A percentile compares a stretch with the other conserved stretches of the same genome.
Conservation (phyloP, 2,329 filamentous ascomycete species). For the Ophiognomonia clavigignenti-juglandacearum region DNA sequence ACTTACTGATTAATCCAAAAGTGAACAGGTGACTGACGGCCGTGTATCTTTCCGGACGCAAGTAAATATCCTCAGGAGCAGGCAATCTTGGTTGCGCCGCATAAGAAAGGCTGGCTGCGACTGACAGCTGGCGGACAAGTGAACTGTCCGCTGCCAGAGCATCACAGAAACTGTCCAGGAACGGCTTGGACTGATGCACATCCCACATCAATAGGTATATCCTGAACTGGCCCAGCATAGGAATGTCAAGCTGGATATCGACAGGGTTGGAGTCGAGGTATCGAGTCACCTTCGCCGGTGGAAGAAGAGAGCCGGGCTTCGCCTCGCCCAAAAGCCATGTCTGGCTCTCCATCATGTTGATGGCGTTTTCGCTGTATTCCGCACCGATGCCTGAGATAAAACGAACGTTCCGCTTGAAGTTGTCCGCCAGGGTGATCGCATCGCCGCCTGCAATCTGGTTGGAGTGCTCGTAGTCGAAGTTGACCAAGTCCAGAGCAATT, state of each 20-base stretch:
- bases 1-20: slow-evolving; percentile 61
- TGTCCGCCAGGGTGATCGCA: slow-evolving; percentile 52
- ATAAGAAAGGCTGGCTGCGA: slow-evolving; percentile 58
- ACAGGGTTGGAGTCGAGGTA: slow-evolving; percentile 76
- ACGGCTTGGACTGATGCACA: slow-evolving; percentile 48
- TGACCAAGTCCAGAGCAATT: slow-evolving; percentile 38
- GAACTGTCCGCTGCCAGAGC: slow-evolving; percentile 46
- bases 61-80: slow-evolving; percentile 60
- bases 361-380: slow-evolving; percentile 46
- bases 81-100: slow-evolving; percentile 50
- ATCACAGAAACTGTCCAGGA: slow-evolving; percentile 56
- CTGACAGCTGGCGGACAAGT: slow-evolving; percentile 55
- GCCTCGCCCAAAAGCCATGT: slow-evolving; percentile 42
- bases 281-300: slow-evolving; percentile 66
- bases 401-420: slow-evolving; percentile 61
- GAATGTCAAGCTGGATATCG: slow-evolving; percentile 73
- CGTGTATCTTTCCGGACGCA: slow-evolving; percentile 64
- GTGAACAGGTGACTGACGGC: slow-evolving; percentile 65
- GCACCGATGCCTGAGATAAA: slow-evolving; percentile 66
- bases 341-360: slow-evolving; percentile 41
- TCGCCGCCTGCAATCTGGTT: slow-evolving; percentile 52
- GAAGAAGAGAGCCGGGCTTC: slow-evolving; percentile 51
- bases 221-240: slow-evolving; percentile 71
- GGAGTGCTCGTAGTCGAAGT: slow-evolving; percentile 43
- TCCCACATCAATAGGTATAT: slow-evolving; percentile 68